Base-by-base conservation (phyloP, 2,329 filamentous ascomycete species). In the Neonectria neomacrospora region DNA sequence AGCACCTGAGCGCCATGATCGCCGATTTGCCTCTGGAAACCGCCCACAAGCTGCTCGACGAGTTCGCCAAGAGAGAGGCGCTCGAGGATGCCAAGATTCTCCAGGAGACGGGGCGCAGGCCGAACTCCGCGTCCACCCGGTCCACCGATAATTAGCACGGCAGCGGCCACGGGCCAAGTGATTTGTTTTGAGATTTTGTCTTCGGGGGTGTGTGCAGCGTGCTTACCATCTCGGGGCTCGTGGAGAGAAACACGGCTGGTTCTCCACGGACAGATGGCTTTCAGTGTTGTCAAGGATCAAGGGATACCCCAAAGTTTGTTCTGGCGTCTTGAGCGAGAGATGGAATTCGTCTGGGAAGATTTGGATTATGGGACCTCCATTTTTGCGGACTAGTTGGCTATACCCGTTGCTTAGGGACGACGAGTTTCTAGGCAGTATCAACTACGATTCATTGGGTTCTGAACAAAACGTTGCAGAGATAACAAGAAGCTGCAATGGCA, bases 21-120 rank as follows among this genome's bases (percentile, higher is more conserved):
- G 54, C 55, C 14, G 67, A 69, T 11, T 55, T 69, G 18, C 67
- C 67, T 20, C n/a, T 69, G 18, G 67, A 61, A 10, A 69, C 67
- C 3, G 48, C 67, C 7, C 61, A 69, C 26, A 66, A 65, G 7
- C 18, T 69, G 20, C 20, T 69, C 32, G 67, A 69, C 14, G 67
- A 69, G 22, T 69, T 69, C 18, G 61, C 64, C 3, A 69, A 63
- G 55, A 56, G 67, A 30, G 58, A 63, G n/a, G 58, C 51, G 10
- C 22, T 54, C 3, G 61, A 69, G 18, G 66, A 67, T 50, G 64
- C 67, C 10, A 67, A 67, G 65, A 63, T 67, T 1, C 50, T 53
- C 26, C 28, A 18, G 3, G 47, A 50, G 18, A 50, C 47, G 4
- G 47, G 47, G 26, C n/a, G n/a, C 4, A 32, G 26, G 28, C 16